Evolutionary conservation across 345 rosid species (phyloP), one percentile per base, ranked within the genome.

Genomic region (Lagerstroemia speciosa): DNA sequence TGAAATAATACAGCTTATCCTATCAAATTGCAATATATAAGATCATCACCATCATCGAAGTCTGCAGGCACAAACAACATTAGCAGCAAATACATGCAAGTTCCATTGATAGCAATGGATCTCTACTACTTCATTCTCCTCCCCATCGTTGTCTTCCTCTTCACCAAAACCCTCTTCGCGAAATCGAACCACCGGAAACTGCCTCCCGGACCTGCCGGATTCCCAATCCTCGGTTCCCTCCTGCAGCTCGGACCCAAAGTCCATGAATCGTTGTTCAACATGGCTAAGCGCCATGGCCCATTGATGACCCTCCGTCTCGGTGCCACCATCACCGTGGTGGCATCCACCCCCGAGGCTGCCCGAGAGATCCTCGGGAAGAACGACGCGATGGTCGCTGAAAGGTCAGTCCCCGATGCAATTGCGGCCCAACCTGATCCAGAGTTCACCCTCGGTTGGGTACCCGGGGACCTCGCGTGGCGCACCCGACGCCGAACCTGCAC

Each of bases 391-490:
- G 3, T 41, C 19, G 37, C 46, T 4, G 30, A 41, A 3, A n/a
- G 43, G 67, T 10, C 67, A 6, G 68, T 65, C 10, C 53, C 52
- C 15, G 68, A 65, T 15, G 68, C 52, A 9, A 30, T 65, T 15
- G 31, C 68, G 31, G 68, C 52, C 50, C 68, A 65, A 41, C 68
- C 68, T 8, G 40, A 65, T 32, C 46, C 32, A 8, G 52, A 45
- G 31, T 65, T 45, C 46, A 65, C 68, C 30, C 68, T 65, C 16
- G 50, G 24, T 41, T 65, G 68, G 68, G 52, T 26, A 19, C 50
- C 19, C 6, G 63, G 63, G 16, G 68, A 65, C 68, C 6, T 20
- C 24, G 52, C 27, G 31, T 71, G 78, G 75, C 52, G 71, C 38
- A 70, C 60, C 55, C 73, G 71, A 0, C 55, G 71, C 11, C 71